Base-by-base conservation (phyloP, 495 filamentous ascomycete genomes). In the Xylaria flabelliformis region DNA sequence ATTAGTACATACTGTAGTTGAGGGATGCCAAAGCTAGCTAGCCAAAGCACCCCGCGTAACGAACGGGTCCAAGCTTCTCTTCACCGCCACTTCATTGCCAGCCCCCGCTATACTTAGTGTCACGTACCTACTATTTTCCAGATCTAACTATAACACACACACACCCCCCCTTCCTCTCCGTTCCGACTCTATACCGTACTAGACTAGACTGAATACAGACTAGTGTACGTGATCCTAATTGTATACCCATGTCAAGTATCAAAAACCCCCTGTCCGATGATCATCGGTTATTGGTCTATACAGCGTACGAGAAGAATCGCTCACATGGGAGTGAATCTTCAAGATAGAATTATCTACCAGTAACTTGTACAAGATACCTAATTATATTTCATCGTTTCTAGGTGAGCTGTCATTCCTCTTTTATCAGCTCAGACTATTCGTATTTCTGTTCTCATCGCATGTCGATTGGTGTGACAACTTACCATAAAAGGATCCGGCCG, bases 11-110 rank as follows among this genome's bases (percentile, higher is more conserved):
- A 74, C 53, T 62, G 39, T 74, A 59, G 29, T 3, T 36, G 29
- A 59, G 34, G 32, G 69, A 72, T 53, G 46, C n/a, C 56, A 51
- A 46, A 46, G 42, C 58, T 39, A 50, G 41, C 39, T 39, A 50
- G 41, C 39, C 48, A 59, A 58, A 65, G 55, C 67, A 79, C 77
- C 66, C 76, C 48, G 67, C 67, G 70, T 67, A 74, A 73, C 66
- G 62, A 71, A 73, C 72, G 71, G 75, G 75, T 64, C 75, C 73
- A 73, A 78, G 77, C 76, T 78, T 63, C 67, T 69, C 70, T 72
- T 79, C 77, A 79, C 77, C 77, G 77, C 77, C 75, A 74, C 75
- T 79, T 79, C 74, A 71, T 75, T 75, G 48, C 69, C 62, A 61
- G 50, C 68, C 68, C 51, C 56, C 24, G 21, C 39, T 46, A 29